Evolutionary conservation across 1,139 yeast species (phyloP), one percentile per base, ranked within the genome.

Genomic region (Wickerhamomyces sp.): DNA sequence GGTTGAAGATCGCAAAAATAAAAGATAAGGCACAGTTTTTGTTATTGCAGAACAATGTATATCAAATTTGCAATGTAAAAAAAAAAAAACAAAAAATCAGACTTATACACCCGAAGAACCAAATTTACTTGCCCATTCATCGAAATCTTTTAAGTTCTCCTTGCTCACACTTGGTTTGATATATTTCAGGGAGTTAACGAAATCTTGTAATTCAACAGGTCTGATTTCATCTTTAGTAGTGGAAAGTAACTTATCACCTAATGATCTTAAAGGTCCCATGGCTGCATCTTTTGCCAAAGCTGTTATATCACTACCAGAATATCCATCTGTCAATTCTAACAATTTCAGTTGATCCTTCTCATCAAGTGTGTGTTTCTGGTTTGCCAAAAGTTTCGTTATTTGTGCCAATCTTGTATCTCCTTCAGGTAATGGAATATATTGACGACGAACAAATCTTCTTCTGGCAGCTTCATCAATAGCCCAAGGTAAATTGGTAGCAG

Each of bases 401-500:
- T 91, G 98, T 10, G 78, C 75, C 36, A 67, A 61, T 40, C 98
- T 64, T 0, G 97, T 88, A 46, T 82, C 88, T 10, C 70, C 72
- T 57, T 91, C 98, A 0, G 98, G 98, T 37, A 91, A 65, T 3
- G 98, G 98, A 37, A 91, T 91, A 58, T 91, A 89, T 56, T 88
- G 96, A 37, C 97, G 68, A 46, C 95, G 72, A 6, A 86, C 96
- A 63, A 91, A 91, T 49, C 98, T 72, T 57, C 98, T 73, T 52
- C 98, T 68, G 0, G 98, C 99, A 3, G 98, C 98, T 57, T 93
- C 98, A 60, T 91, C 99, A 43, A 91, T 89, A 4, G 88, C 83
- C 99, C 99, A 91, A 0, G 99, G 99, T 45, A 91, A 61, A 57
- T 91, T 91, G 0, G 99, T 91, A 1, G 98, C 98, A 0, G 97